Conservation (phyloP, 2,329 filamentous ascomycete genomes). For the Xylaria sp. region DNA sequence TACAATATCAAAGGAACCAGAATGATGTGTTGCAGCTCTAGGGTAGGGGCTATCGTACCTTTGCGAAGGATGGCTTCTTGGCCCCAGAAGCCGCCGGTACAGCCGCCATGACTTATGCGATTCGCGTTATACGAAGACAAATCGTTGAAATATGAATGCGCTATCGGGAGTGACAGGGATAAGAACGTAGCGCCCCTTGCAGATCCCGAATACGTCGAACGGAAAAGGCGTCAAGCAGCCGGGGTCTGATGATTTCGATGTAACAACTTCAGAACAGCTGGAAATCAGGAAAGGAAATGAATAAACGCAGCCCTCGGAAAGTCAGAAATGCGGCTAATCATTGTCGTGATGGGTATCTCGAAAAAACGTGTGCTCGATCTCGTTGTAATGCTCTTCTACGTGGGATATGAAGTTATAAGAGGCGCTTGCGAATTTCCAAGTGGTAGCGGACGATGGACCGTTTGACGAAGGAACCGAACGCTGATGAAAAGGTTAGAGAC, state of each 20-base stretch:
- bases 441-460: conserved; percentile 9
- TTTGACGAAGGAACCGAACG: conserved; percentile 16
- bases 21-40: background rate
- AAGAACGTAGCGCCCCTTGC: conserved; percentile 15
- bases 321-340: conserved; percentile 56
- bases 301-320: conserved; percentile 56
- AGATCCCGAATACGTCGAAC: conserved; percentile 20
- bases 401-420: conserved; percentile 16
- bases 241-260: conserved; percentile 24
- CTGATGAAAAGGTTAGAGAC: conserved; percentile 23
- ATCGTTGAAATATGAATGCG: conserved; percentile 13
- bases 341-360: conserved; percentile 50
- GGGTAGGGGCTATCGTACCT: conserved; percentile 27
- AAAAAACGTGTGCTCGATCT: conserved; percentile 37
- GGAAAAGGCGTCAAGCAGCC: conserved; percentile 21
- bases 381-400: conserved; percentile 20
- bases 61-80: conserved; percentile 40
- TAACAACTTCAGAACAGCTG: conserved; percentile 31
- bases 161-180: conserved; percentile 24
- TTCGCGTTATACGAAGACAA: conserved; percentile 7
- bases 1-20: background rate
- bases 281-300: conserved; percentile 58
- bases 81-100: conserved; percentile 33
- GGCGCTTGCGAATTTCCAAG: conserved; percentile 13
- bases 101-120: conserved; percentile 32